Base-by-base conservation (phyloP, 1,284 basidiomycete species). In the Mycena citricolor region DNA sequence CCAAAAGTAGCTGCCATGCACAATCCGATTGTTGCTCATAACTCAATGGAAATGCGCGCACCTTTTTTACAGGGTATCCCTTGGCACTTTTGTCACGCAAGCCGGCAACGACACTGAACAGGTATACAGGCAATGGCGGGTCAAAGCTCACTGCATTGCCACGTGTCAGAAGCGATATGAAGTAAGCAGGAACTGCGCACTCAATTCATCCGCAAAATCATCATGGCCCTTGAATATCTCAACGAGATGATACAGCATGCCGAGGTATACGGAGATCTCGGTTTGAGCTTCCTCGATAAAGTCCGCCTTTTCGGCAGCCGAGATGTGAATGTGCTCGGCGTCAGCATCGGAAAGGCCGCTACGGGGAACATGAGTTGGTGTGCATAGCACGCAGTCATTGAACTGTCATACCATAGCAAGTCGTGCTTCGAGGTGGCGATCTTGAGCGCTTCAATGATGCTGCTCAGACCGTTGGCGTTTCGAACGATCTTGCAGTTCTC, bases 41-140 rank as follows among this genome's bases (percentile, higher is more conserved):
- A 10, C 42, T 16, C 45, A 34, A 33, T 23, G 11, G 21, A 30
- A 8, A 31, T 32, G n/a, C 4, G 10, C 20, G 26, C 49, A 90
- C 91, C 78, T 97, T 97, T 69, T 97, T 97, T 54, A 95, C 89
- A 0, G 94, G 94, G 64, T 97, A 97, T 2, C 93, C 93, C 61
- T 91, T 94, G 4, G 93, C 89, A 58, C 88, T 90, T 69, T 93
- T 94, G 61, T 99, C 97, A 52, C 93, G 85, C 38, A 99, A 70
- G 23, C 85, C 83, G 14, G 94, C 86, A 8, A 99, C 85, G 41
- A 94, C 77, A 43, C 86, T 86, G 68, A 97, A 90, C 14, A 99
- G 74, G 63, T 94, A 94, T 13, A 97, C 84, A 2, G 95, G 94
- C 16, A 99, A 69, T 7, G 95, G 93, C 4, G 95, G 94, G 40